These are phyloP conservation scores for Yamadazyma kitorensis DNA, from an alignment of 805 yeast genomes.

Conservation along the genomic window DNA sequence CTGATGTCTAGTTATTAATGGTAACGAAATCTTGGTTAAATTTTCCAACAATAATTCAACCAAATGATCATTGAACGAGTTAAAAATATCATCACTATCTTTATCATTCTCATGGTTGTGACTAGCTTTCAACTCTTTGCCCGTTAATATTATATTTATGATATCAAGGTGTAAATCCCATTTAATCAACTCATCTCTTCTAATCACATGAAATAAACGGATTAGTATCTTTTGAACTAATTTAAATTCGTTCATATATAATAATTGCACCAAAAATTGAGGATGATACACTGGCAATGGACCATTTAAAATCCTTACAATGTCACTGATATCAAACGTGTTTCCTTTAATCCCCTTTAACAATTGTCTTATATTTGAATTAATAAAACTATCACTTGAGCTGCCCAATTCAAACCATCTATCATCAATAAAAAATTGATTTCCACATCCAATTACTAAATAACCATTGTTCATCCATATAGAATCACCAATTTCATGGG, in stretches of 20 bases:
- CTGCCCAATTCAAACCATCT: constrained; percentile 43
- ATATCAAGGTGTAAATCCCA: constrained; percentile 36
- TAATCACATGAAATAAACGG: constrained; percentile 48
- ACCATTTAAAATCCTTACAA: constrained; percentile 80
- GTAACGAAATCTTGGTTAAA: constrained; percentile 63
- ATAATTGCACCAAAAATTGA: constrained; percentile 72
- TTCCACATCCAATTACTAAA: constrained; percentile 83
- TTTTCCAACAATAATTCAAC: constrained; percentile 54
- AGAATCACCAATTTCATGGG: constrained; percentile 85
- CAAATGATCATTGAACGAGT: constrained; percentile 39
- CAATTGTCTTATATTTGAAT: constrained; percentile 47
- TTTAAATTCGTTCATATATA: constrained; percentile 58
- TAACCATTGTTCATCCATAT: constrained; percentile 80
- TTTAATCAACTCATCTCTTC: constrained; percentile 30
- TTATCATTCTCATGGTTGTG: constrained; percentile 2
- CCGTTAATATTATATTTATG: constrained; percentile 14
- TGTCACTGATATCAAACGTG: constrained; percentile 52
- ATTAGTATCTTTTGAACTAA: constrained; percentile 57
- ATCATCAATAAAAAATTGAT: constrained; percentile 82
- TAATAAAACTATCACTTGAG: constrained; percentile 35
- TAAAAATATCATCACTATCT: constrained; percentile 15
- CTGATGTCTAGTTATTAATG: constrained; percentile 85
- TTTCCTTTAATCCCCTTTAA: constrained; percentile 26
- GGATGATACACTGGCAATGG: constrained; percentile 91
- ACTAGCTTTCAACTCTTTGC: neutral